Conservation (phyloP, 2,329 filamentous ascomycete genomes). For the Beauveria brongniartii region DNA sequence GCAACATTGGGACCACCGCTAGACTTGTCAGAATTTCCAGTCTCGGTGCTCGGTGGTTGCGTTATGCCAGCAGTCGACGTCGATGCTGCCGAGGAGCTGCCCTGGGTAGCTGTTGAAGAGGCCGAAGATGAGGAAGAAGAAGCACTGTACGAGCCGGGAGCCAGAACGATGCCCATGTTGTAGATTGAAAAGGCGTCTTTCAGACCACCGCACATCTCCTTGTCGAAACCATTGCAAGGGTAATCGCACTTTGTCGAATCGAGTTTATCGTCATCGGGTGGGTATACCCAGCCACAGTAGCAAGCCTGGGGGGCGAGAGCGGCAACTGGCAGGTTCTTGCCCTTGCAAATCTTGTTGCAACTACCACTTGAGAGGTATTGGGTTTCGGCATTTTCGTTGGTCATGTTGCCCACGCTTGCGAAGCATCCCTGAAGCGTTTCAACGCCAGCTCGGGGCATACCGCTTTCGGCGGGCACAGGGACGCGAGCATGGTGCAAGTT, state of each 20-base stretch:
- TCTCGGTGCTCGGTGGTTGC: slow-evolving; percentile 15
- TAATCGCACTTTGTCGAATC: slow-evolving; percentile 54
- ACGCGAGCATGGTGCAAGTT: slow-evolving; percentile 6
- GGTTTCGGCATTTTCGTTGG: slow-evolving; percentile 15
- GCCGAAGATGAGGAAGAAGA: slow-evolving; percentile 18
- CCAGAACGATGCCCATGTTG: slow-evolving; percentile 40
- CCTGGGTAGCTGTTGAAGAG: slow-evolving; percentile 19
- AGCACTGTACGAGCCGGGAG: slow-evolving; percentile 26
- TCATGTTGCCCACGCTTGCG: slow-evolving; percentile 33
- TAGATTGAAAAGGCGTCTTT: slow-evolving; percentile 34
- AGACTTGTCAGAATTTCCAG: not conserved
- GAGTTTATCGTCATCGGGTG: slow-evolving; percentile 45
- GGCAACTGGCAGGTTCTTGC: slow-evolving; percentile 46
- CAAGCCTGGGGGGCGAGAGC: slow-evolving; percentile 57
- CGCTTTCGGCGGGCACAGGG: slow-evolving; percentile 21
- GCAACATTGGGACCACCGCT: slow-evolving; percentile 55
- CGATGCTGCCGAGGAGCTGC: slow-evolving; percentile 16
- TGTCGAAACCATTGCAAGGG: slow-evolving; percentile 54
- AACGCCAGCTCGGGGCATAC: slow-evolving; percentile 27
- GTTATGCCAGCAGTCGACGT: slow-evolving; percentile 19
- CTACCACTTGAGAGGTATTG: slow-evolving; percentile 28
- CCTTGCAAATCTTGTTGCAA: slow-evolving; percentile 34
- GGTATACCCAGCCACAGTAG: slow-evolving; percentile 65
- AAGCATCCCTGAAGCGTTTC: slow-evolving; percentile 45
- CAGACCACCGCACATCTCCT: slow-evolving; percentile 50